Conservation (phyloP, 805 yeast genomes). For the Kazachstania africana region DNA sequence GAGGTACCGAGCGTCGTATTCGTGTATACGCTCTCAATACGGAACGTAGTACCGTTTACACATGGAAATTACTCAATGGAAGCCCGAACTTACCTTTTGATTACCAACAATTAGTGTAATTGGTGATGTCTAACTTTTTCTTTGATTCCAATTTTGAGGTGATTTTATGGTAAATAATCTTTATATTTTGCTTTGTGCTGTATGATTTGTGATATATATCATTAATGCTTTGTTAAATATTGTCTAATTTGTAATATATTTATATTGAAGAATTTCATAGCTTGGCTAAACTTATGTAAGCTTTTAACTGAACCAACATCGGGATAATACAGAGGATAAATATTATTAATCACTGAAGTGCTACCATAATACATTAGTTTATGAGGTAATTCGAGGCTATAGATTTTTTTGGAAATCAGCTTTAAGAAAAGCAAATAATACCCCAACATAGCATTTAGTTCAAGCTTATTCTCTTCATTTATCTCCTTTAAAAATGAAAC, state of each 20-base stretch:
- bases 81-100: conserved; percentile 39
- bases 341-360: conserved; percentile 13
- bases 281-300: conserved; percentile 8
- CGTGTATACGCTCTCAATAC: conserved; percentile 61
- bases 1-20: conserved; percentile 71
- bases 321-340: conserved; percentile 14
- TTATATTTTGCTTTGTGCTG: no score
- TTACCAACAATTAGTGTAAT: conserved; percentile 30
- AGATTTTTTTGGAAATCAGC: conserved; percentile 11
- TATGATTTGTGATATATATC: no score
- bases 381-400: conserved; percentile 15
- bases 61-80: conserved; percentile 68
- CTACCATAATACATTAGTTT: conserved; percentile 18
- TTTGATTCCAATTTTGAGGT: not conserved
- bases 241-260: conserved; percentile 19
- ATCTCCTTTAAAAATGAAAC: no score
- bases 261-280: conserved; percentile 13
- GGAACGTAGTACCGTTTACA: conserved; percentile 29
- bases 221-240: conserved; percentile 20
- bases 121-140: not conserved
- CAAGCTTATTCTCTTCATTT: no score
- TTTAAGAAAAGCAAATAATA: conserved; percentile 17
- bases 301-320: conserved; percentile 8
- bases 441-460: conserved; percentile 17
- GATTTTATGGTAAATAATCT: no score